Percentiles rank a stretch among this genome's conserved stretches.
Evolutionary conservation across 1,284 basidiomycete genomes (phyloP).

Genomic region (Pseudozyma pruni): DNA sequence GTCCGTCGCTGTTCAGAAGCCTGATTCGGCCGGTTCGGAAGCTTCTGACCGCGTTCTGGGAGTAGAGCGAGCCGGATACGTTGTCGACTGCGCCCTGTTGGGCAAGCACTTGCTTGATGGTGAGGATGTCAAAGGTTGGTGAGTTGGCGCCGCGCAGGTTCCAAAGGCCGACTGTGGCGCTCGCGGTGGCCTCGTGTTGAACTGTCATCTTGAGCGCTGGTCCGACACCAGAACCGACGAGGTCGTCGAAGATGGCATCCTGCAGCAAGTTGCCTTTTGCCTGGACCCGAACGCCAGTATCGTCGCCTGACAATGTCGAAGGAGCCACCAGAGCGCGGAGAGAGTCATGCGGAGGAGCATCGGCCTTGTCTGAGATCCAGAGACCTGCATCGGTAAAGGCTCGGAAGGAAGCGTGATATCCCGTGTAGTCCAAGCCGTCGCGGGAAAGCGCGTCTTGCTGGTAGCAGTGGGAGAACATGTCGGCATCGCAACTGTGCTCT

Average conservation of each 20-base stretch:
- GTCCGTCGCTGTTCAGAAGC: neutral
- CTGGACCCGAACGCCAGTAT: constrained; percentile 3
- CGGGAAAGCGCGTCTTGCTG: constrained; percentile 7
- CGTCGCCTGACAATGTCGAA: constrained; percentile 2
- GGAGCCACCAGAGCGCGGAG: constrained; percentile 17
- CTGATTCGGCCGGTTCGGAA: constrained; percentile 17
- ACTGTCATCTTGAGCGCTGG: constrained; percentile 31
- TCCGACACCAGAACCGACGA: constrained; percentile 15
- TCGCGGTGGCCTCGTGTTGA: constrained; percentile 13
- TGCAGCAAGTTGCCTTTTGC: constrained; percentile 10
- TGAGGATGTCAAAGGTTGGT: constrained; percentile 14
- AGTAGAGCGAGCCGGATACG: neutral
- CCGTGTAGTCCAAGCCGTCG: constrained; percentile 25
- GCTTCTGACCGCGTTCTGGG: constrained; percentile 15
- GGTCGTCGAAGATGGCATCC: constrained; percentile 16
- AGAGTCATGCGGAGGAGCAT: constrained; percentile 13
- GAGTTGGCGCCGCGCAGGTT: constrained; percentile 20
- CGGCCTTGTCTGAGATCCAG: constrained; percentile 33
- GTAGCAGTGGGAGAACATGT: constrained; percentile 59
- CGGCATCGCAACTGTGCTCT: constrained; percentile 52
- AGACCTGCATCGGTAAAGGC: constrained; percentile 51
- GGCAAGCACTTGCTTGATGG: constrained; percentile 7
- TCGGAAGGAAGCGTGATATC: constrained; percentile 56
- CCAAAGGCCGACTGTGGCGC: constrained; percentile 30
- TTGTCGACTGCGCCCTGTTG: neutral